Evolutionary conservation across 108 stramenopile species (phyloP).

Genomic region (Conticribra guillardii): DNA sequence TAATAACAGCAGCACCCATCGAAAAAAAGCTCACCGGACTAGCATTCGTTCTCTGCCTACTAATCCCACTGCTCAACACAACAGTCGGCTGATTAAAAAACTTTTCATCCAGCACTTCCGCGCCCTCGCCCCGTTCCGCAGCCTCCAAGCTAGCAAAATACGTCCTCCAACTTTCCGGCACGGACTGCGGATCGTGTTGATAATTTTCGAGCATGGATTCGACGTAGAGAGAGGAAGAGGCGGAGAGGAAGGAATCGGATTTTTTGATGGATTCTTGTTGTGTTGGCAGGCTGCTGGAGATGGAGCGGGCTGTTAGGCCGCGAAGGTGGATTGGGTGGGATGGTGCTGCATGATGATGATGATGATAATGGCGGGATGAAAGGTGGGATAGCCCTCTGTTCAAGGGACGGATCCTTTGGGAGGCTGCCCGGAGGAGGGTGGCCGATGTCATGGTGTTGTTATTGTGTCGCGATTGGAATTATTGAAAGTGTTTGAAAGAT

Average conservation of each 20-base stretch:
- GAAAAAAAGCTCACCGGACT: background rate
- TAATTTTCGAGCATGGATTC: slow-evolving; percentile 87
- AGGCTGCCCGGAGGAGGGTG: slow-evolving; percentile 28
- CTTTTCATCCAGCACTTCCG: background rate
- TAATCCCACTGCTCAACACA: slow-evolving; percentile 22
- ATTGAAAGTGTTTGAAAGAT: no score
- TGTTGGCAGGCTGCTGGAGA: no score
- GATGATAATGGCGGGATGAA: background rate
- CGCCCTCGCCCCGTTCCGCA: background rate
- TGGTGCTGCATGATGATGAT: background rate
- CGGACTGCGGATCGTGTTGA: slow-evolving; percentile 64
- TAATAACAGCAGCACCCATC: background rate
- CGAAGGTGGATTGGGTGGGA: background rate
- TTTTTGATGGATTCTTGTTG: background rate
- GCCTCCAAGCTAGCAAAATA: slow-evolving; percentile 33
- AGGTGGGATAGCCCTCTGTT: background rate
- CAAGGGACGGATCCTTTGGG: slow-evolving; percentile 4
- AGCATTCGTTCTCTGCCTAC: slow-evolving; percentile 5
- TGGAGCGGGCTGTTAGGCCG: no score
- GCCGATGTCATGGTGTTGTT: slow-evolving; percentile 10
- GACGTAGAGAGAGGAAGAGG: slow-evolving; percentile 76
- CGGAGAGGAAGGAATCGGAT: slow-evolving; percentile 76
- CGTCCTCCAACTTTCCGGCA: slow-evolving; percentile 64
- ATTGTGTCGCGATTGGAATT: no score
- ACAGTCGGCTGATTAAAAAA: slow-evolving; percentile 46